phyloP scores from a whole-genome alignment of 2,329 filamentous ascomycete genomes.

The Sporothrix humicola region DNA sequence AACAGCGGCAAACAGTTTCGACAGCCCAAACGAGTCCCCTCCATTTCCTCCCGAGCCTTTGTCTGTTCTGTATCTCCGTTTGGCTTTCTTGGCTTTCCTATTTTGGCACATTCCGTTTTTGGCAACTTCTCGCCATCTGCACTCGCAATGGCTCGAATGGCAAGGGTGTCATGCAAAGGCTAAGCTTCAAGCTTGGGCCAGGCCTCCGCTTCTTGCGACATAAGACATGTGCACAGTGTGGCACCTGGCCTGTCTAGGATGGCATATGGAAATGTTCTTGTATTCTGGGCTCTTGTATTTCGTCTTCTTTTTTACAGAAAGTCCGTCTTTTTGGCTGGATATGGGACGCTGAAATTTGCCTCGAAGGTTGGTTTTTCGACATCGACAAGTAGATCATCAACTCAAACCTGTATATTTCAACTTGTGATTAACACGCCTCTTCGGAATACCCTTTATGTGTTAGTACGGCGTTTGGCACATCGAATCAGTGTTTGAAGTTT shows the following conservation, averaged over 20 bases:
- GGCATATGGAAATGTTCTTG: background rate
- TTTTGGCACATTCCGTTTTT: background rate
- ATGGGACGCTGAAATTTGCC: background rate
- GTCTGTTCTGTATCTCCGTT: background rate
- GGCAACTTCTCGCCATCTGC: constrained; percentile 2
- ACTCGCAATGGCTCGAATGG: background rate
- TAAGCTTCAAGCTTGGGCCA: constrained; percentile 22
- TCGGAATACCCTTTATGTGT: background rate
- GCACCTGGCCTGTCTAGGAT: background rate
- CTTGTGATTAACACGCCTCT: constrained; percentile 14
- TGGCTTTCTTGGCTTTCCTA: background rate
- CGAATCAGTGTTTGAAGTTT: background rate
- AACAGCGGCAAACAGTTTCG: background rate
- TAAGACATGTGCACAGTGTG: background rate
- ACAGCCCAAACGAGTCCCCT: background rate
- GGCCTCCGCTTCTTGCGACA: background rate
- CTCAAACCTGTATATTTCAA: background rate
- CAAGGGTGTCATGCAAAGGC: background rate
- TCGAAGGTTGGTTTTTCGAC: background rate
- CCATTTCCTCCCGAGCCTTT: background rate
- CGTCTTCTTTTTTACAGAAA: background rate
- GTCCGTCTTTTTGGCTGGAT: background rate
- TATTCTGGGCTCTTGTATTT: background rate
- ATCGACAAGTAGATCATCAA: background rate
- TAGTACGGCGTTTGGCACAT: no score